phyloP scores from a whole-genome alignment of 2,329 filamentous ascomycete species.

The Setomelanomma holmii region DNA sequence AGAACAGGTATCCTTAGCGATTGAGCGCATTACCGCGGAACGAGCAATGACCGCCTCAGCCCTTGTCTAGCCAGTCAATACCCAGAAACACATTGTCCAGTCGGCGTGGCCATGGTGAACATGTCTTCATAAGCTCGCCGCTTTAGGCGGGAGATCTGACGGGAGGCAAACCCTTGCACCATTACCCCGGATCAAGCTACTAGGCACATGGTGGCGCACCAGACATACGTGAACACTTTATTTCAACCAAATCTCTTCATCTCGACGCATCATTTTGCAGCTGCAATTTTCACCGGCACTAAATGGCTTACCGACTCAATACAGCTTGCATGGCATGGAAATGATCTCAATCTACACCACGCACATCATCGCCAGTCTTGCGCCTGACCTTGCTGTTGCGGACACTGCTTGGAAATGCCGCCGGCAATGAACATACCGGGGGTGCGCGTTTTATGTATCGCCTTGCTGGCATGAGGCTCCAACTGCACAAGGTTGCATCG shows the following conservation, averaged over 20 bases:
- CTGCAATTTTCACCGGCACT: slow-evolving; percentile 20
- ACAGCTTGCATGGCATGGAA: slow-evolving; percentile 12
- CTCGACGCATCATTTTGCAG: slow-evolving; percentile 24
- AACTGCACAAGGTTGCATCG: too few relatives aligned
- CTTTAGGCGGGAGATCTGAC: slow-evolving; percentile 27
- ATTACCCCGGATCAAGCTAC: slow-evolving; percentile 16
- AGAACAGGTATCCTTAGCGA: slow-evolving; percentile 20
- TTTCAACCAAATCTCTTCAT: slow-evolving; percentile 38
- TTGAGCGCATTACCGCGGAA: slow-evolving; percentile 19
- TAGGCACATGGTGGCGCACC: slow-evolving; percentile 28
- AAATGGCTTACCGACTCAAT: slow-evolving; percentile 13
- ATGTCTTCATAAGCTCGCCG: slow-evolving; percentile 16
- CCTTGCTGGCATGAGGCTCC: too few relatives aligned
- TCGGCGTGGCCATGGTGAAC: too few relatives aligned
- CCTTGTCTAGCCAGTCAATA: too few relatives aligned
- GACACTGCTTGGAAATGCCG: slow-evolving; percentile 23
- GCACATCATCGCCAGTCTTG: slow-evolving; percentile 21
- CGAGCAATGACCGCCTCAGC: slow-evolving; percentile 34
- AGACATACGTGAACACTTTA: slow-evolving; percentile 39
- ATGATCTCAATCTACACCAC: slow-evolving; percentile 25
- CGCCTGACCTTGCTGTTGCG: slow-evolving; percentile 9
- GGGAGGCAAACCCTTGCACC: slow-evolving; percentile 17
- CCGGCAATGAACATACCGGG: slow-evolving; percentile 20
- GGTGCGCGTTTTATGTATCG: too few relatives aligned
- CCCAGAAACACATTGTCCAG: too few relatives aligned